Evolutionary conservation across 148 eudicot species (phyloP).

Genomic region (Vaccinium macrocarpon): DNA sequence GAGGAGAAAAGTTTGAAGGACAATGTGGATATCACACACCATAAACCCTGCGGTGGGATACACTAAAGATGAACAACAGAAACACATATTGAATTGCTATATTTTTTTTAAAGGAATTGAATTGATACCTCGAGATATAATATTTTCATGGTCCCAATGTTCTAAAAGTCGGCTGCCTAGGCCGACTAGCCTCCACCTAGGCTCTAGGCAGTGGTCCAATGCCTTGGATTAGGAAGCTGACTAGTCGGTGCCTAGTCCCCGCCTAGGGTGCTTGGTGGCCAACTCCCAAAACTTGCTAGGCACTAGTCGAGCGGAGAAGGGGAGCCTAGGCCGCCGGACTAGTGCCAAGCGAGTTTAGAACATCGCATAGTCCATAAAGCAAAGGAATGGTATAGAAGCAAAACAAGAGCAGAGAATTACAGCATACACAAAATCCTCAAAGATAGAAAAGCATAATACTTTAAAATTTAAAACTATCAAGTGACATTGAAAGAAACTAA

Average conservation of each 20-base stretch:
- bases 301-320: no score
- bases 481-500: not conserved
- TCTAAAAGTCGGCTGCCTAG: no score
- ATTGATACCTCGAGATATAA: not conserved
- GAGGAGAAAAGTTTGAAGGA: not conserved
- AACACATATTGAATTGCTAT: not conserved
- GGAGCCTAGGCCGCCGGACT: no score
- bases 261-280: no score
- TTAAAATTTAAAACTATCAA: not conserved
- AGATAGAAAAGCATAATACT: not conserved
- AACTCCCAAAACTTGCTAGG: no score
- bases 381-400: conserved; percentile 1
- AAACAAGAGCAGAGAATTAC: not conserved
- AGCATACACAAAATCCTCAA: not conserved
- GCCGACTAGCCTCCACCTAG: no score
- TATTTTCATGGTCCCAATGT: not conserved
- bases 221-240: no score
- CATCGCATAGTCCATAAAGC: not conserved
- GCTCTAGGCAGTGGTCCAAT: no score
- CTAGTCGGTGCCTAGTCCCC: no score
- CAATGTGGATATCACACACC: not conserved
- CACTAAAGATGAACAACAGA: not conserved
- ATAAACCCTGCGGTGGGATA: not conserved
- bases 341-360: no score
- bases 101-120: not conserved